Evolutionary conservation across 2,329 filamentous ascomycete genomes (phyloP), one percentile per base, ranked within the genome.

Genomic region (Cladobotryum mycophilum): DNA sequence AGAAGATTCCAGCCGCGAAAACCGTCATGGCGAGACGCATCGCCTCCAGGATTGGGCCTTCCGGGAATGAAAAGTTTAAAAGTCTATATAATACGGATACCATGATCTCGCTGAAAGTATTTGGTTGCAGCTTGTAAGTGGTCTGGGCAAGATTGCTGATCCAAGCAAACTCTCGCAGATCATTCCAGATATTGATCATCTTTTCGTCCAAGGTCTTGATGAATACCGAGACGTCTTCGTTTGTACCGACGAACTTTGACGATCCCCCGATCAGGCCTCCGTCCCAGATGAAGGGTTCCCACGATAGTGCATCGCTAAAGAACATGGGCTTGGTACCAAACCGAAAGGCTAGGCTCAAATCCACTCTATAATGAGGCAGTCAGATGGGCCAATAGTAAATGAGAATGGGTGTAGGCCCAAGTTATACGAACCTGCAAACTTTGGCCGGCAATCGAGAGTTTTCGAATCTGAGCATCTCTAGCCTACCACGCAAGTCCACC

Each of bases 61-160:
- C 37, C 22, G 0, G 50, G 25, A 30, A 30, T 8, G 25, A 30
- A 30, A 30, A 6, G 25, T 30, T 30, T 30, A 30, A 11, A 30
- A 30, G 25, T 11, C 25, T 30, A 6, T 30, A 30, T 11, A 30
- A 30, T 30, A 30, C 25, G 9, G 25, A 60, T 14, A 56, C 45
- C 58, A 54, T 57, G 17, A 45, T 55, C 35, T 61, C 56, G 30
- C 56, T 61, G 1, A 61, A 57, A 0, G 53, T 53, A 2, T 55
- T 58, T 2, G 55, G 54, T 1, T 52, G 48, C 1, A 60, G 47
- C 20, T 54, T 60, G 2, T 53, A 35, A 3, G 25, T 33, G 14
- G 55, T 58, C 35, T 60, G 57, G 12, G 42, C 58, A 11, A 60
- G 52, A 35, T 57, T 60, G 25, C 58, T 48, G 2, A 59, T 45